Base-by-base conservation (phyloP, 225 moss, liverwort and hornwort species). In the Sphagnum contortum region DNA sequence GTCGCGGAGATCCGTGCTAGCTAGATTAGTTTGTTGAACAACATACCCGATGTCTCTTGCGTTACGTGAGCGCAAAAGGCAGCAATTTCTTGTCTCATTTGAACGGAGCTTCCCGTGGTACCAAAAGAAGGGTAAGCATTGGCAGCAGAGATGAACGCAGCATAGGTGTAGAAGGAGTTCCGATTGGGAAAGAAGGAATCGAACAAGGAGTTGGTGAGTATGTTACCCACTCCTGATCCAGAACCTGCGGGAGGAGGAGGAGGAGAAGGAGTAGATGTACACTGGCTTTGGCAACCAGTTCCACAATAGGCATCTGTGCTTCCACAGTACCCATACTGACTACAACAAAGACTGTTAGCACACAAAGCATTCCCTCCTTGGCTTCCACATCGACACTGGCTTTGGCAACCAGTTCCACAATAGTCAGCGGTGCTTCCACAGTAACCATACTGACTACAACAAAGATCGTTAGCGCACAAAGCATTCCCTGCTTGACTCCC, bases 361-460 rank as follows among this genome's bases (percentile, higher is more conserved):
- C 29, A 29, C 29, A 29, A 29, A 29, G 29, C 29, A 29, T 29
- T 29, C 29, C 29, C 29, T 29, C 0, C 29, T 29, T 29, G 29
- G 1, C 29, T 29, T 1, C 29, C 29, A 29, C 29, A 29, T 29
- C n/a, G n/a, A 29, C 55, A 66, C 45, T 56, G 10, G 56, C 55
- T 66, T 47, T 66, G 66, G 13, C 66, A 66, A 3, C 66, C 66
- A 45, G 55, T 9, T 44, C 66, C 66, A 48, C 66, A 66, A 13
- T 55, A 66, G 3, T 55, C 57, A 47, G 12, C 5, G 7, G 66
- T 44, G 9, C 9, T 55, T 8, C 66, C 66, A 9, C 66, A 66
- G 13, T 55, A 66, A 5, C 66, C 66, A 57, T 66, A 66, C 56
- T 66, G 45, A 8, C 66, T 66, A 12, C 66, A 66, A 44, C 66